Evolutionary conservation across 805 yeast genomes (phyloP).

Genomic region (Starmerella cellae): DNA sequence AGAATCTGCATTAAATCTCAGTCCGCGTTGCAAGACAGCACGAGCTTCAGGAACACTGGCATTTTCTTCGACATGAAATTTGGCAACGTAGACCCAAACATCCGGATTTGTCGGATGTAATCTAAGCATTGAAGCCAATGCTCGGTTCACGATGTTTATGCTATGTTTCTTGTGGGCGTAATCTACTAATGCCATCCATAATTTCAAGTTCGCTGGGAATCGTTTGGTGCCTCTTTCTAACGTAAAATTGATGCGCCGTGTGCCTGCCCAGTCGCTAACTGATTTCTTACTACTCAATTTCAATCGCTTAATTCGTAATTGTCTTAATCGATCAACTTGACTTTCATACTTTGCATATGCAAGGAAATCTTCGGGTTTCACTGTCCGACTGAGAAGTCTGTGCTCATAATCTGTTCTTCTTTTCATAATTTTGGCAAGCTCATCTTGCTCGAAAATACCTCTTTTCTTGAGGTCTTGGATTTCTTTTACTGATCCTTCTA

Average conservation of each 20-base stretch:
- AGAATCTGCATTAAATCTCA: slow-evolving; percentile 69
- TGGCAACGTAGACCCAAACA: slow-evolving; percentile 91
- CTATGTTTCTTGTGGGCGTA: slow-evolving; percentile 32
- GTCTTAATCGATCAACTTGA: slow-evolving; percentile 64
- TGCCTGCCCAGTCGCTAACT: slow-evolving; percentile 76
- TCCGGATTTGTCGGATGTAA: slow-evolving; percentile 83
- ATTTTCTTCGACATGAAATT: slow-evolving; percentile 79
- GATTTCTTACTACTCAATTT: slow-evolving; percentile 27
- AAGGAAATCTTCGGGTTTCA: slow-evolving; percentile 61
- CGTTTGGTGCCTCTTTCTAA: slow-evolving; percentile 70
- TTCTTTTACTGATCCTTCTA: slow-evolving; percentile 75
- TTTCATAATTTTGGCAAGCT: slow-evolving; percentile 74
- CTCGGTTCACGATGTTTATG: slow-evolving; percentile 31
- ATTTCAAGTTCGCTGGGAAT: slow-evolving; percentile 59
- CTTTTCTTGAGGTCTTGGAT: slow-evolving; percentile 72
- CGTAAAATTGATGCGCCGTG: slow-evolving; percentile 64
- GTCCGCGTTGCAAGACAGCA: slow-evolving; percentile 66
- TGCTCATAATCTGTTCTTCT: slow-evolving; percentile 94
- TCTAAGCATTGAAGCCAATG: slow-evolving; percentile 64
- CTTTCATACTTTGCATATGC: slow-evolving; percentile 69
- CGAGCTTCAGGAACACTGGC: slow-evolving; percentile 84
- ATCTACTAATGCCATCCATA: slow-evolving; percentile 68
- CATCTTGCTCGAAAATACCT: slow-evolving; percentile 70
- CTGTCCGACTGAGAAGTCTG: slow-evolving; percentile 69
- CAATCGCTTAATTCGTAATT: slow-evolving; percentile 54